Evolutionary conservation across 805 yeast species (phyloP).

Genomic region (Candida berthetii): DNA sequence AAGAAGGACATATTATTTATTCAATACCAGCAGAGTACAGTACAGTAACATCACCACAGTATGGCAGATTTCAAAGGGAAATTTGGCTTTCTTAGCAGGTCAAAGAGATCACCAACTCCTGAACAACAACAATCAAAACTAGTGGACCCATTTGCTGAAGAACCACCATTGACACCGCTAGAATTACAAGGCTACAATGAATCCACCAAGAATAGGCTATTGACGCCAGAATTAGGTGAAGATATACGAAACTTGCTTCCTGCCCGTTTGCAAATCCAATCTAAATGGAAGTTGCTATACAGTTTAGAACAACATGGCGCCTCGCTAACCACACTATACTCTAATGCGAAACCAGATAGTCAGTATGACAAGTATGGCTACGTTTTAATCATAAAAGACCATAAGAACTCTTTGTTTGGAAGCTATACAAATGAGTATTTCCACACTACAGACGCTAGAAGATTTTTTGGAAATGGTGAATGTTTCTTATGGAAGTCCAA

Average conservation of each 20-base stretch:
- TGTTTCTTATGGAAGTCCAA: slow-evolving; percentile 88
- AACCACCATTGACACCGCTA: slow-evolving; percentile 47
- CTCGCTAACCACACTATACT: slow-evolving; percentile 73
- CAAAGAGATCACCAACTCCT: not conserved
- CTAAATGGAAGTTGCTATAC: slow-evolving; percentile 72
- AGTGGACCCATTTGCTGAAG: not conserved
- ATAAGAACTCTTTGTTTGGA: slow-evolving; percentile 62
- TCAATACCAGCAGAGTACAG: no score
- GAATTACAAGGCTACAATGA: slow-evolving; percentile 53
- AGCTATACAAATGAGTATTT: slow-evolving; percentile 71
- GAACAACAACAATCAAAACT: not conserved
- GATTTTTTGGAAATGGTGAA: slow-evolving; percentile 91
- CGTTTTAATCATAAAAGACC: slow-evolving; percentile 66
- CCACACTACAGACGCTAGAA: slow-evolving; percentile 61
- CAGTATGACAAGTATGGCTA: slow-evolving; percentile 55
- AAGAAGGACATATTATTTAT: no score
- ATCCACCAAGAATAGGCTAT: slow-evolving; percentile 50
- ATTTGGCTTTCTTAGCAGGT: not conserved
- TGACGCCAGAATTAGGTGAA: slow-evolving; percentile 61
- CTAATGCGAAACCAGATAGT: slow-evolving; percentile 38
- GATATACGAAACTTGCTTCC: slow-evolving; percentile 74
- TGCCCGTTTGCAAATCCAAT: slow-evolving; percentile 67
- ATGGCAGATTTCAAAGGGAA: not conserved
- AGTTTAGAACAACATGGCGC: slow-evolving; percentile 93
- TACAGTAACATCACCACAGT: no score